phyloP scores from a whole-genome alignment of 768 basidiomycete genomes.

The Leccinellum rugosiceps region DNA sequence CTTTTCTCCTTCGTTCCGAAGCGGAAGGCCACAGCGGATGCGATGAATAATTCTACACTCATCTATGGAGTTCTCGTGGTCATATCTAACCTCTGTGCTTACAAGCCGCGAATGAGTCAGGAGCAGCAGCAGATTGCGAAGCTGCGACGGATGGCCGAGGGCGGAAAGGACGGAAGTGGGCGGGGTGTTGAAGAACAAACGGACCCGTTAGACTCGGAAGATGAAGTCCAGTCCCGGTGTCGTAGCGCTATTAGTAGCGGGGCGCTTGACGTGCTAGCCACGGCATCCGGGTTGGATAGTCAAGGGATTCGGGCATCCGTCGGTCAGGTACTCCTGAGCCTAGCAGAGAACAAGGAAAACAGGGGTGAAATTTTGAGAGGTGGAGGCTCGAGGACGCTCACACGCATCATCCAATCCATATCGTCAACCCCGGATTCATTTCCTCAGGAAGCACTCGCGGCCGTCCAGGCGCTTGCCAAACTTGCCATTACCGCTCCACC shows the following conservation, averaged over 20 bases:
- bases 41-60: constrained; percentile 46
- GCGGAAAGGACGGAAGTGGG: constrained; percentile 33
- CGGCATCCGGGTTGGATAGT: constrained; percentile 60
- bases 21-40: constrained; percentile 35
- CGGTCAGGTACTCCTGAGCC: constrained; percentile 61
- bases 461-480: constrained; percentile 89
- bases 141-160: constrained; percentile 69
- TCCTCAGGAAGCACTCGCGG: constrained; percentile 37
- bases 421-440: constrained; percentile 31
- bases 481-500: constrained; percentile 92
- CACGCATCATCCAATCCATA: constrained; percentile 51
- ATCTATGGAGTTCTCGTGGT: constrained; percentile 79
- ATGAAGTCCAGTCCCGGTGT: constrained; percentile 59
- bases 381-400: constrained; percentile 72
- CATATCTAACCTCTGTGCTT: constrained; percentile 68
- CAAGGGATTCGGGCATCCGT: constrained; percentile 53
- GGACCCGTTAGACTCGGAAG: constrained; percentile 59
- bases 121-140: constrained; percentile 84
- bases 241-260: constrained; percentile 58
- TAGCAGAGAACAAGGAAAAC: constrained; percentile 76
- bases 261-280: constrained; percentile 59
- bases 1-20: constrained; percentile 58
- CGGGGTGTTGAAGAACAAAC: constrained; percentile 27
- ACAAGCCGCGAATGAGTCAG: constrained; percentile 66
- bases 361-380: constrained; percentile 73